Evolutionary conservation across 148 eudicot species (phyloP).

Genomic region (Salicornia ramosissima): DNA sequence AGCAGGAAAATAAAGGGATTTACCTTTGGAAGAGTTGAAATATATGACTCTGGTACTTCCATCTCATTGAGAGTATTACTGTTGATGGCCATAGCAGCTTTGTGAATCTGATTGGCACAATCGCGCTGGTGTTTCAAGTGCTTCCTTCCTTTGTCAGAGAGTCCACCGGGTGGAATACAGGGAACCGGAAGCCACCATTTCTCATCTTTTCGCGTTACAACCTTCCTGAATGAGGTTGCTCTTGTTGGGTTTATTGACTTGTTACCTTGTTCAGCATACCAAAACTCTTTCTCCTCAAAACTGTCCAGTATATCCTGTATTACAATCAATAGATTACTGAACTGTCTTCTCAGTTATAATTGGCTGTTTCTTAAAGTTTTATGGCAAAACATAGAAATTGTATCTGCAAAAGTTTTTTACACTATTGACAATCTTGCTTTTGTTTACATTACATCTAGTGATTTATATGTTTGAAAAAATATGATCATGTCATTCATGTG

Average conservation of each 20-base stretch:
- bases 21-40: conserved; percentile 86
- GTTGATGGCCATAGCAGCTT: conserved; percentile 94
- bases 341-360: too few relatives aligned
- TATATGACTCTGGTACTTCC: conserved; percentile 81
- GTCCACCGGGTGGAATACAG: conserved; percentile 66
- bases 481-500: too few relatives aligned
- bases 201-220: conserved; percentile 55
- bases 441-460: too few relatives aligned
- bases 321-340: neutral
- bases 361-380: too few relatives aligned
- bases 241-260: conserved; percentile 48
- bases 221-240: conserved; percentile 64
- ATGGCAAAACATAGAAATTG: too few relatives aligned
- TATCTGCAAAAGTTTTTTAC: too few relatives aligned
- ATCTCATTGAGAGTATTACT: conserved; percentile 69
- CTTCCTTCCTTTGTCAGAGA: conserved; percentile 60
- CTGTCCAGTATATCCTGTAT: conserved; percentile 74
- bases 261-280: conserved; percentile 84
- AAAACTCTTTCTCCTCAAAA: conserved; percentile 76
- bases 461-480: too few relatives aligned
- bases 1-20: neutral
- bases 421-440: too few relatives aligned
- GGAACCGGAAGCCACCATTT: conserved; percentile 98
- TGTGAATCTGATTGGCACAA: conserved; percentile 77
- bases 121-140: conserved; percentile 67